Evolutionary conservation across 2,329 filamentous ascomycete species (phyloP).

Genomic region (Beauveria brongniartii): DNA sequence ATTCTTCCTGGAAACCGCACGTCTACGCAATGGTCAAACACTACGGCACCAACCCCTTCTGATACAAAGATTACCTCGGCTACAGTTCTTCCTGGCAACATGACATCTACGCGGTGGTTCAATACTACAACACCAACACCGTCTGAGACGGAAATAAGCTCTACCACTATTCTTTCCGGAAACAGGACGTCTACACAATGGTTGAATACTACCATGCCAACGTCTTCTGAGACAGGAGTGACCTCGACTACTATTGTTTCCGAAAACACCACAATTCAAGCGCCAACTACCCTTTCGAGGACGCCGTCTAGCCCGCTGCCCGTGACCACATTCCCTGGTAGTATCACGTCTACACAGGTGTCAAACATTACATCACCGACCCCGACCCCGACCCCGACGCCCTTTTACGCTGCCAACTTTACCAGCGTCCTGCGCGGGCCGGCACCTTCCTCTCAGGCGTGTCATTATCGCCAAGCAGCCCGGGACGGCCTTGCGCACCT

Average conservation of each 20-base stretch:
- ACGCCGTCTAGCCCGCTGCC: neutral
- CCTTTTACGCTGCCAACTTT: slow-evolving; percentile 3
- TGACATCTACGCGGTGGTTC: neutral
- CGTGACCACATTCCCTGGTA: neutral
- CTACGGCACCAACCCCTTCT: neutral
- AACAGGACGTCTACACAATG: neutral
- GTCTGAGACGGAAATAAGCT: neutral
- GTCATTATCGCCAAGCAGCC: slow-evolving; percentile 21
- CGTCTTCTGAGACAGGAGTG: neutral
- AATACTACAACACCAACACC: neutral
- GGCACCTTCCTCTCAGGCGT: slow-evolving; percentile 14
- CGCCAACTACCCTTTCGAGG: neutral
- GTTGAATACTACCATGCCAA: neutral
- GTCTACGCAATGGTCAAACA: neutral
- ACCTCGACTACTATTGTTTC: neutral
- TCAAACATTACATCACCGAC: neutral
- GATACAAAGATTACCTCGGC: neutral
- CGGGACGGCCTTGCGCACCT: slow-evolving; percentile 18
- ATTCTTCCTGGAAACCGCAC: neutral
- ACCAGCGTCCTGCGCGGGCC: slow-evolving; percentile 6
- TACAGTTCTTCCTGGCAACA: neutral
- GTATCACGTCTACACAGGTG: neutral
- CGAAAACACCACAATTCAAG: neutral
- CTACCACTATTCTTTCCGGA: neutral
- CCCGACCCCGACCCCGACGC: neutral